Conservation (phyloP, 768 basidiomycete species). For the Pilatotrama ljubarskyi region DNA sequence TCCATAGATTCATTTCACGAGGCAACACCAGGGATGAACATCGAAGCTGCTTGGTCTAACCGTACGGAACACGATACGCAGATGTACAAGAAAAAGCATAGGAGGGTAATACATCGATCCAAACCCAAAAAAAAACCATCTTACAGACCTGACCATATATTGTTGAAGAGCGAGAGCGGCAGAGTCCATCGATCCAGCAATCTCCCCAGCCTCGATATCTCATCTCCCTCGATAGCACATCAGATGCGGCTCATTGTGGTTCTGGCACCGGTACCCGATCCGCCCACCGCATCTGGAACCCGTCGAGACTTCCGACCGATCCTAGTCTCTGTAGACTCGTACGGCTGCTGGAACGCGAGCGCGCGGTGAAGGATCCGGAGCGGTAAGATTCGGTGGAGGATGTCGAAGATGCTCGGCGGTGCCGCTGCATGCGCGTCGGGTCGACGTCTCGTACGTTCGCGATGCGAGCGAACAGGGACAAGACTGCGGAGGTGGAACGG, state of each 20-base stretch:
- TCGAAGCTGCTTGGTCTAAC: too few relatives aligned
- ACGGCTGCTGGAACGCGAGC: slow-evolving; percentile 46
- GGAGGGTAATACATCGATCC: background rate
- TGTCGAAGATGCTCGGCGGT: slow-evolving; percentile 74
- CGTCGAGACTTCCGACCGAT: slow-evolving; percentile 17
- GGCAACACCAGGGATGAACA: too few relatives aligned
- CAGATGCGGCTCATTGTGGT: background rate
- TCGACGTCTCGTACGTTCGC: slow-evolving; percentile 76
- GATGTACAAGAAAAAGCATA: background rate
- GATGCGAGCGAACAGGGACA: slow-evolving; percentile 75
- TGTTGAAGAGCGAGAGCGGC: too few relatives aligned
- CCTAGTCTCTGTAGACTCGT: slow-evolving; percentile 34
- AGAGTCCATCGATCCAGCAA: too few relatives aligned
- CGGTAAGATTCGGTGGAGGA: slow-evolving; percentile 37
- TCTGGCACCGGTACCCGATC: slow-evolving; percentile 16
- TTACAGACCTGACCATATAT: background rate
- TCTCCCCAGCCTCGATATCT: too few relatives aligned
- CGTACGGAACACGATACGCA: too few relatives aligned
- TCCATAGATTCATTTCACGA: too few relatives aligned
- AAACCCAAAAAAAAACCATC: background rate
- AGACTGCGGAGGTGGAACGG: slow-evolving; percentile 43
- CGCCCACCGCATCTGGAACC: slow-evolving; percentile 17
- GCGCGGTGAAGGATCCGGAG: slow-evolving; percentile 44
- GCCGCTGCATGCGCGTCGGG: slow-evolving; percentile 75
- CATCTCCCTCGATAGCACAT: too few relatives aligned